Evolutionary conservation across 768 basidiomycete genomes (phyloP).

Genomic region (Gloeostereum incarnatum): DNA sequence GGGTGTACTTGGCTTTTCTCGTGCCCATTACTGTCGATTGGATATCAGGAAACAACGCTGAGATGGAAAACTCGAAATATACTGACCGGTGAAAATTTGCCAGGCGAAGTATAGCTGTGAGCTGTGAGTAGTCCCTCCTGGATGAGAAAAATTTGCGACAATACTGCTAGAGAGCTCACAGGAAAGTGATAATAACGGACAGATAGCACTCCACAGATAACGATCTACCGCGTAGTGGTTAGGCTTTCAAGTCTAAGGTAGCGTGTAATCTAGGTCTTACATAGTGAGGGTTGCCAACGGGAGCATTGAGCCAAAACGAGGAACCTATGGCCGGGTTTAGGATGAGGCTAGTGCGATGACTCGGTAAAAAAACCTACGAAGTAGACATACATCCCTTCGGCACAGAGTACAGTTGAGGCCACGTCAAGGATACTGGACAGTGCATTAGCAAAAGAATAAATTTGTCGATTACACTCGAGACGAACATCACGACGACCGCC

Average conservation of each 20-base stretch:
- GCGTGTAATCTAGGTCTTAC: background rate
- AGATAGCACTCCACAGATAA: slow-evolving; percentile 5
- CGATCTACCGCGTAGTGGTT: background rate
- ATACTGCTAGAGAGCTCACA: slow-evolving; percentile 1
- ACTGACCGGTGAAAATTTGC: slow-evolving; percentile 5
- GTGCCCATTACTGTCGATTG: background rate
- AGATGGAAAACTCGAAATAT: slow-evolving; percentile 6
- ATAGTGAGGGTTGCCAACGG: slow-evolving; percentile 4
- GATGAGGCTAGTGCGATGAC: slow-evolving; percentile 1
- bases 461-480: no score
- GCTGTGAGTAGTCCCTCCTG: background rate
- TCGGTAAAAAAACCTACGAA: no score
- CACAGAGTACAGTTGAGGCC: no score
- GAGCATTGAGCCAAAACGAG: slow-evolving; percentile 6
- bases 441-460: no score
- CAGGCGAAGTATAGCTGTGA: slow-evolving; percentile 8
- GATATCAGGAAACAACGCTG: slow-evolving; percentile 3
- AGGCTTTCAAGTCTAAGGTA: background rate
- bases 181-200: slow-evolving; percentile 5
- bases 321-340: background rate
- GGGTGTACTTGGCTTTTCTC: slow-evolving; percentile 2
- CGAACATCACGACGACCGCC: no score
- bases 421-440: no score
- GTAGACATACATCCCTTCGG: no score
- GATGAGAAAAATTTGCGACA: background rate